These are phyloP conservation scores for Solanum hybrid DNA, from an alignment of 305 asterid species.

Conservation along the genomic window DNA sequence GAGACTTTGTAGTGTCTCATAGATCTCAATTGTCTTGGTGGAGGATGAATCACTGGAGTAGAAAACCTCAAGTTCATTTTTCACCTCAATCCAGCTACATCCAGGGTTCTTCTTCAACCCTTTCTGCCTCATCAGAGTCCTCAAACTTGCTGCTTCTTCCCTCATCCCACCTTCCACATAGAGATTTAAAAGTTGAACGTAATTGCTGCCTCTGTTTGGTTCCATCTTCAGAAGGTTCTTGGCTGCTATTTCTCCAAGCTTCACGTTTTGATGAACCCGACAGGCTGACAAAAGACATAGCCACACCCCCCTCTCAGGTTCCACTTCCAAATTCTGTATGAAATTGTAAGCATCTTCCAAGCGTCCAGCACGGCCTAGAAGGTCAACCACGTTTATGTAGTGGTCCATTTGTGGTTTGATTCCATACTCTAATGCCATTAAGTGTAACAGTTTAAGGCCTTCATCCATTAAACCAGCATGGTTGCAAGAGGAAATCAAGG, in stretches of 20 bases:
- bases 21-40: constrained; percentile 24
- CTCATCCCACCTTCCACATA: constrained; percentile 50
- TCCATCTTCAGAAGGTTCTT: constrained; percentile 43
- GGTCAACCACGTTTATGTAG: constrained; percentile 61
- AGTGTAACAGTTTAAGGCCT: constrained; percentile 39
- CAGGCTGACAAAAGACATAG: constrained; percentile 63
- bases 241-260: constrained; percentile 70
- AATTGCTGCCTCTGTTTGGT: constrained; percentile 48
- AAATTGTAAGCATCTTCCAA: constrained; percentile 44
- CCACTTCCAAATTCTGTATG: constrained; percentile 39
- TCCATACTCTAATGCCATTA: constrained; percentile 36
- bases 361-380: constrained; percentile 57
- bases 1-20: constrained; percentile 37
- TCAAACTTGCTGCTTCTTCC: constrained; percentile 68
- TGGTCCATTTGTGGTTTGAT: constrained; percentile 63
- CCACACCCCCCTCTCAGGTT: constrained; percentile 54
- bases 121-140: constrained; percentile 51
- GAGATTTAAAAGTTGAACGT: constrained; percentile 50
- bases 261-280: constrained; percentile 48
- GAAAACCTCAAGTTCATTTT: constrained; percentile 46
- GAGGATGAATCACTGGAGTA: constrained; percentile 66
- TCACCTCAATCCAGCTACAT: constrained; percentile 81
- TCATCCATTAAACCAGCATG: constrained; percentile 58
- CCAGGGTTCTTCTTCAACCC: constrained; percentile 68
- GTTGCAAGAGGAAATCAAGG: constrained; percentile 74